Evolutionary conservation across 768 basidiomycete species (phyloP).

Genomic region (Sistotremastrum suecicum): DNA sequence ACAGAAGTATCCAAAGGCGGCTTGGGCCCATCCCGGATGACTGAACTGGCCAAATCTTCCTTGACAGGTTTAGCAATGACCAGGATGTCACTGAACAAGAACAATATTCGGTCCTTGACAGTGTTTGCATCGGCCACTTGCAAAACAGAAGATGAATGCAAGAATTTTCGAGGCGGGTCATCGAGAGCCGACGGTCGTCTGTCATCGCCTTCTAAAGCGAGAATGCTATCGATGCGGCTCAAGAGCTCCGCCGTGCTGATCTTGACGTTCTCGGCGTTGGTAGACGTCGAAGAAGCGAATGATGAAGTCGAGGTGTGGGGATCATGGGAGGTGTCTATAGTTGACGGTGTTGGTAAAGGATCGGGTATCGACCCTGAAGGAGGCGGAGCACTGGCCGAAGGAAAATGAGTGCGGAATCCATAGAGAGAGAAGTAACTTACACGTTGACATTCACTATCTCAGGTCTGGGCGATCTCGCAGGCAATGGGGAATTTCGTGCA

Average conservation of each 20-base stretch:
- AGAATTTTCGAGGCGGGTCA: conserved; percentile 73
- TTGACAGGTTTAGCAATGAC: conserved; percentile 84
- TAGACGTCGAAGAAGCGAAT: not conserved
- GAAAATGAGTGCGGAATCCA: not conserved
- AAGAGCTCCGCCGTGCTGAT: too few relatives aligned
- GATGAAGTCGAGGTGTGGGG: conserved; percentile 60
- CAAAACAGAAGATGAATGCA: conserved; percentile 74
- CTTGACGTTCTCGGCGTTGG: too few relatives aligned
- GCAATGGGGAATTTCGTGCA: too few relatives aligned
- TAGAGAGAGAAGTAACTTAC: too few relatives aligned
- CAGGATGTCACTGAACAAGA: conserved; percentile 93
- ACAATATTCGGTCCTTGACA: conserved; percentile 90
- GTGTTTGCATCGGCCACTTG: conserved; percentile 92
- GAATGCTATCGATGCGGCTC: too few relatives aligned
- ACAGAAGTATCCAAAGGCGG: conserved; percentile 58
- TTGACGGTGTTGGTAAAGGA: conserved; percentile 43
- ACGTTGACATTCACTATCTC: too few relatives aligned
- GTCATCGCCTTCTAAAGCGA: conserved; percentile 27
- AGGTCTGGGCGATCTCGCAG: too few relatives aligned
- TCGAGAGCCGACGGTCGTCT: conserved; percentile 51
- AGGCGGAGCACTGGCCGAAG: conserved; percentile 39
- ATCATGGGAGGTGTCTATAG: conserved; percentile 55
- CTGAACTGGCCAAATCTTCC: conserved; percentile 45
- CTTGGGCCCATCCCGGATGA: conserved; percentile 34
- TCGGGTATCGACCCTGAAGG: conserved; percentile 54